Conservation (phyloP, 345 rosid genomes). For the Psidium friedrichsthalianum region DNA sequence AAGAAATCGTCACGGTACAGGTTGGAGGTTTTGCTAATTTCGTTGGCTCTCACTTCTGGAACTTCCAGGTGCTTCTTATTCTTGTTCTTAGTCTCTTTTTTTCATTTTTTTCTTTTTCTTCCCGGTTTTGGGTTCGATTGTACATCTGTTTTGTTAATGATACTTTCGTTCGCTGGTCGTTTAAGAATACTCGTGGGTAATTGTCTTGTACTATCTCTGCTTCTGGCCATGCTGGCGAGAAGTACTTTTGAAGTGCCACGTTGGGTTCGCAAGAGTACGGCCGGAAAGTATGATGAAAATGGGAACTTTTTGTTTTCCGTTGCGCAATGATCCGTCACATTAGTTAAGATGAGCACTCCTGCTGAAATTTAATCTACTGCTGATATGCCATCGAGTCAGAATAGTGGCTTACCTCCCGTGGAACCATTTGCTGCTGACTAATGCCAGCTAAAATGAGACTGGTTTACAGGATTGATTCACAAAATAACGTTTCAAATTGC, state of each 20-base stretch:
- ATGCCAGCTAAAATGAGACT: background rate
- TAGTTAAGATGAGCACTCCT: background rate
- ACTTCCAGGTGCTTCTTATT: slow-evolving; percentile 56
- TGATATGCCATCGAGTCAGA: background rate
- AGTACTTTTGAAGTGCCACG: background rate
- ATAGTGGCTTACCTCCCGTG: background rate
- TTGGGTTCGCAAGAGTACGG: background rate
- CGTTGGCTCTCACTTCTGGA: slow-evolving; percentile 98
- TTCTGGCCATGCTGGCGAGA: background rate
- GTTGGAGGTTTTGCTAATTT: slow-evolving; percentile 82
- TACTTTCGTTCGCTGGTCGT: background rate
- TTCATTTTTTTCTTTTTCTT: background rate
- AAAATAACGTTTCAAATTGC: background rate
- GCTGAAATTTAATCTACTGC: background rate
- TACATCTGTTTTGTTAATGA: background rate
- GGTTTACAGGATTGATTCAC: background rate
- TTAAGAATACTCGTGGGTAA: background rate
- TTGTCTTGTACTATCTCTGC: background rate
- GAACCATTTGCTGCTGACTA: background rate
- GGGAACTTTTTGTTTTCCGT: background rate
- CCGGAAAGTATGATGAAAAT: background rate
- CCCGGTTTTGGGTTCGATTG: background rate
- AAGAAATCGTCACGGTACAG: slow-evolving; percentile 79
- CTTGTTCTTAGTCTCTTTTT: background rate
- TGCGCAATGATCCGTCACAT: background rate